These are phyloP conservation scores for Naganishia antarctica DNA, from an alignment of 768 basidiomycete species.

Conservation along the genomic window DNA sequence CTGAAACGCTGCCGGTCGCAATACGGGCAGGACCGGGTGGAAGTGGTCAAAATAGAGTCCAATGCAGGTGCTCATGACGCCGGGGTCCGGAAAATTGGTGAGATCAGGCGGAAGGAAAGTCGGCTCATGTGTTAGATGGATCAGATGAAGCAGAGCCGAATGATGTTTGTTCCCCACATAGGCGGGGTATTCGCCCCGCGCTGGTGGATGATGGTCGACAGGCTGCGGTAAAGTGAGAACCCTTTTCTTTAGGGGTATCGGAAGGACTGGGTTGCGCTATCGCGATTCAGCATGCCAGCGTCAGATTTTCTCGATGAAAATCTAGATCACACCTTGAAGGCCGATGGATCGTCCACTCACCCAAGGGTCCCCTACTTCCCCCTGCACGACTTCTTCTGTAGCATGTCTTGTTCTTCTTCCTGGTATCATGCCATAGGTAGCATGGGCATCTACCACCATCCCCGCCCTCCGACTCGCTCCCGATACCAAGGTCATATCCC, in stretches of 20 bases:
- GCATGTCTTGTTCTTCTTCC: conserved; percentile 3
- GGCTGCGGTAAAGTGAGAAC: conserved; percentile 7
- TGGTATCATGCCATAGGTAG: not conserved
- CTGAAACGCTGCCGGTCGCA: conserved; percentile 36
- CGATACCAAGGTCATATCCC: not conserved
- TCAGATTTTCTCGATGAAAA: conserved; percentile 4
- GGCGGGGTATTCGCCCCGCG: not conserved
- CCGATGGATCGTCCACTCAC: conserved; percentile 3
- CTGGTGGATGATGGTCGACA: not conserved
- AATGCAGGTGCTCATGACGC: conserved; percentile 40
- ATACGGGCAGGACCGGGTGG: conserved; percentile 38
- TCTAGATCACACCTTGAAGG: conserved; percentile 5
- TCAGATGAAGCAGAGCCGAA: conserved; percentile 23
- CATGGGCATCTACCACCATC: not conserved
- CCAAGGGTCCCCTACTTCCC: not conserved
- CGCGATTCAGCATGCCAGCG: conserved; percentile 2
- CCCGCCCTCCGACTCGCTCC: not conserved
- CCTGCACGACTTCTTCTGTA: not conserved
- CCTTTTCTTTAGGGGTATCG: not conserved
- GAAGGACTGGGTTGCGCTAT: not conserved
- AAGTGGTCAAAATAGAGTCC: conserved; percentile 43
- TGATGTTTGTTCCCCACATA: conserved; percentile 10
- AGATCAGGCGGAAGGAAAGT: conserved; percentile 39
- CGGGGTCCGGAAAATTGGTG: conserved; percentile 40
- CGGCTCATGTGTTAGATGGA: conserved; percentile 40